Evolutionary conservation across 2,329 filamentous ascomycete genomes (phyloP).

Genomic region (Macrophomina phaseolina): DNA sequence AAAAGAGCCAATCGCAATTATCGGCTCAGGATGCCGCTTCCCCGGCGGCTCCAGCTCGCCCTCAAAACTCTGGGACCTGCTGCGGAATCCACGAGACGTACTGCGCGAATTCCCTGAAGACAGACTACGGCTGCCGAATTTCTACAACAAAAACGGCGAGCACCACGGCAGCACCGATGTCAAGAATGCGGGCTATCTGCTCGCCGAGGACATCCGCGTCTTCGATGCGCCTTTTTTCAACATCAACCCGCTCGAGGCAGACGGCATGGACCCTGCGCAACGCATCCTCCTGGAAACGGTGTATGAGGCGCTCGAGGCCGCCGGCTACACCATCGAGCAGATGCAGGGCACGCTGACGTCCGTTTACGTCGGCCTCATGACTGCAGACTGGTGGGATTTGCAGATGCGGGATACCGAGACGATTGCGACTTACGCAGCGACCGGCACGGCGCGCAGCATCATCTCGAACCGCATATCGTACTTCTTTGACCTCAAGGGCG

Average conservation of each 20-base stretch:
- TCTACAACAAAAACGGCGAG: slow-evolving; percentile 29
- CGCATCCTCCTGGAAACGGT: slow-evolving; percentile 32
- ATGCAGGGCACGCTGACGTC: slow-evolving; percentile 28
- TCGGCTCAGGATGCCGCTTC: slow-evolving; percentile 46
- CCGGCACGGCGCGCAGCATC: slow-evolving; percentile 32
- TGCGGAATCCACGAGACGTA: slow-evolving; percentile 38
- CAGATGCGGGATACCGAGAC: slow-evolving; percentile 31
- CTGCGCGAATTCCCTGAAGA: slow-evolving; percentile 36
- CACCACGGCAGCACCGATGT: slow-evolving; percentile 11
- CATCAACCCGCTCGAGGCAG: slow-evolving; percentile 37
- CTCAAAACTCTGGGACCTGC: slow-evolving; percentile 44
- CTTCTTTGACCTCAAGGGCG: slow-evolving; percentile 38
- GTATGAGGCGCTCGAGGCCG: slow-evolving; percentile 32
- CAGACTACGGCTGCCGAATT: slow-evolving; percentile 38
- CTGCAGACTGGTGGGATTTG: slow-evolving; percentile 29
- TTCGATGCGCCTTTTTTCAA: slow-evolving; percentile 43
- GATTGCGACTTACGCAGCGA: slow-evolving; percentile 28
- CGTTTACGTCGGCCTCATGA: slow-evolving; percentile 31
- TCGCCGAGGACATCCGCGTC: slow-evolving; percentile 31
- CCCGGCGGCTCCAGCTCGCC: slow-evolving; percentile 40
- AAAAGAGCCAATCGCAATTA: slow-evolving; percentile 40
- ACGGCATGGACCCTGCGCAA: slow-evolving; percentile 35
- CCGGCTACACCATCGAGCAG: slow-evolving; percentile 28
- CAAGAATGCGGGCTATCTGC: slow-evolving; percentile 30
- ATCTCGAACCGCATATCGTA: slow-evolving; percentile 38